Percentiles rank a stretch among this genome's conserved stretches.
Evolutionary conservation across 257 asterid genomes (phyloP).

Genomic region (Capsicum chinense): DNA sequence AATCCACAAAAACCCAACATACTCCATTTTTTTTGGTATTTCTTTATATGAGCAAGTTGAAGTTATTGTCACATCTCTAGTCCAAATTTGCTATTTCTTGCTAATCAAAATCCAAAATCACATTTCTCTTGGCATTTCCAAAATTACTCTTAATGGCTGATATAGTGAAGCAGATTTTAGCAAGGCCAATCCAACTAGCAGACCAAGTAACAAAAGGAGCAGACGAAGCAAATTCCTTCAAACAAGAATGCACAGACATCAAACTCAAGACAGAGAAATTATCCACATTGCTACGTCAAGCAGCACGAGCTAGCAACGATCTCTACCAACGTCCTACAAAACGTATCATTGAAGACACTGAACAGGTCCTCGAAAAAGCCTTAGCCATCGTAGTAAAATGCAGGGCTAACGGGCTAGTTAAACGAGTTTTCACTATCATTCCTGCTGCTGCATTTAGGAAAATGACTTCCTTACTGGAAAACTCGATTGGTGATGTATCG

Average conservation of each 20-base stretch:
- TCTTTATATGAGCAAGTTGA: background rate
- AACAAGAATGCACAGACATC: constrained; percentile 66
- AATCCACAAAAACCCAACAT: too few species aligned
- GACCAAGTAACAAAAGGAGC: constrained; percentile 65
- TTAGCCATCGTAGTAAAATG: constrained; percentile 60
- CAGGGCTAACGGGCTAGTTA: constrained; percentile 62
- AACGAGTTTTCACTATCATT: constrained; percentile 75
- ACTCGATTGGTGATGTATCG: constrained; percentile 75
- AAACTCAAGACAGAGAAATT: constrained; percentile 70
- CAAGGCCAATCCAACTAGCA: constrained; percentile 65
- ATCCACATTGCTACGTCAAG: constrained; percentile 66
- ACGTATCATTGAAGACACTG: constrained; percentile 75
- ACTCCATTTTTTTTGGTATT: background rate
- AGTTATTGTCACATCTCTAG: background rate
- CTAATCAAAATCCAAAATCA: too few species aligned
- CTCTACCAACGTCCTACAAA: constrained; percentile 75
- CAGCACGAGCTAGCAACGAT: constrained; percentile 76
- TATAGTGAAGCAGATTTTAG: constrained; percentile 64
- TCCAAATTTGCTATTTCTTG: background rate
- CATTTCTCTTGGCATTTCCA: too few species aligned
- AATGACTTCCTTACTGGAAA: constrained; percentile 58
- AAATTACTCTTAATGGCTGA: constrained; percentile 41
- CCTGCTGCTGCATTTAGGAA: constrained; percentile 80
- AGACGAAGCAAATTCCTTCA: constrained; percentile 63
- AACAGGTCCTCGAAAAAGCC: constrained; percentile 62